Evolutionary conservation across 345 rosid species (phyloP).

Genomic region (Salix brachista): DNA sequence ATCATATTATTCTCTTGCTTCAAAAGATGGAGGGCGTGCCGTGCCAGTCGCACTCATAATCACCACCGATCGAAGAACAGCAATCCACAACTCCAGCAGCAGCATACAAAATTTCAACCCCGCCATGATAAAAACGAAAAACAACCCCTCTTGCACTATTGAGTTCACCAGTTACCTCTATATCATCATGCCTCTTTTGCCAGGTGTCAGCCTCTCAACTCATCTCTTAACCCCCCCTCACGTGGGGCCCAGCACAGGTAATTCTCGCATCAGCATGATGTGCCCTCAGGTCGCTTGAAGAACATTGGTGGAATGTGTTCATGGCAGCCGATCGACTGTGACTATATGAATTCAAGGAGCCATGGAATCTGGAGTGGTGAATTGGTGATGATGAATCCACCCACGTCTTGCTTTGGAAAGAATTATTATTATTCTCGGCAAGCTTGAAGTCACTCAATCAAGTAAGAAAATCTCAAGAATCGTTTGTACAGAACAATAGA

Average conservation of each 20-base stretch:
- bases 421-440: neutral
- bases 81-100: slow-evolving; percentile 13
- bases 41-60: slow-evolving; percentile 39
- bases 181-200: neutral
- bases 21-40: slow-evolving; percentile 45
- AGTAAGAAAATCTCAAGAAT: neutral
- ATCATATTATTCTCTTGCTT: slow-evolving; percentile 35
- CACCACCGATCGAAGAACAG: slow-evolving; percentile 20
- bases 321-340: neutral
- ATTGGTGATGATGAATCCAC: slow-evolving; percentile 8
- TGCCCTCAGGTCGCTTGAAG: neutral
- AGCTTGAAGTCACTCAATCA: neutral
- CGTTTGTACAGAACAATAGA: neutral
- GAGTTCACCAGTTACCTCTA: neutral
- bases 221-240: neutral
- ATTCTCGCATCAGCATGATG: slow-evolving; percentile 33
- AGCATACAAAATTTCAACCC: slow-evolving; percentile 19
- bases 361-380: neutral
- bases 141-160: neutral
- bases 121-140: slow-evolving; percentile 20
- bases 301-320: neutral
- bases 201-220: slow-evolving; percentile 20
- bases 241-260: slow-evolving; percentile 4
- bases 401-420: slow-evolving; percentile 9
- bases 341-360: neutral